A percentile compares a stretch with the other conserved stretches of the same genome.
Evolutionary conservation across 1,284 basidiomycete species (phyloP).

Genomic region (Cutaneotrichosporon sp.): DNA sequence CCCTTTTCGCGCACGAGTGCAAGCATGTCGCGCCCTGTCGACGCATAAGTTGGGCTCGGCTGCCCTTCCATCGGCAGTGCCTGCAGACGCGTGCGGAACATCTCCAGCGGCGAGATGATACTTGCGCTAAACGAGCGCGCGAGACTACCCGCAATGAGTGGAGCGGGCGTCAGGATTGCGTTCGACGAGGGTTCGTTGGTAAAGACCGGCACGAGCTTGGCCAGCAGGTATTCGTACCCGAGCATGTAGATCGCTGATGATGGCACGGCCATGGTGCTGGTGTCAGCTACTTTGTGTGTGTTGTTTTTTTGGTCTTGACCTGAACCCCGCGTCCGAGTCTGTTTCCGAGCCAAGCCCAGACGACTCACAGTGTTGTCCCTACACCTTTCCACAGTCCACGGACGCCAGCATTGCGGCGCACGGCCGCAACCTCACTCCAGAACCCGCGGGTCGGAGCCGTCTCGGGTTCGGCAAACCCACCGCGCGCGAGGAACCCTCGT

Average conservation of each 20-base stretch:
- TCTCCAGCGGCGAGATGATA: slow-evolving; percentile 83
- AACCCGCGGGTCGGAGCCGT: slow-evolving; percentile 58
- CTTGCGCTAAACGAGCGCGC: slow-evolving; percentile 79
- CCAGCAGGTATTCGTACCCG: slow-evolving; percentile 86
- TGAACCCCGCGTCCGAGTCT: too few species aligned
- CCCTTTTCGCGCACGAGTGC: slow-evolving; percentile 65
- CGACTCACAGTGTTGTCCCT: slow-evolving; percentile 76
- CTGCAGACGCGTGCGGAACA: slow-evolving; percentile 90
- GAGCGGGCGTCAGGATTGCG: slow-evolving; percentile 60
- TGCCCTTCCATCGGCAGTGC: slow-evolving; percentile 64
- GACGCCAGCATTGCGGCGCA: slow-evolving; percentile 72
- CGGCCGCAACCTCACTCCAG: slow-evolving; percentile 73
- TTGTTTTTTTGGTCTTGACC: too few species aligned
- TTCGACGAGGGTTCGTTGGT: slow-evolving; percentile 30
- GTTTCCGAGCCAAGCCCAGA: neutral
- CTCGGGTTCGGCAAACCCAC: slow-evolving; percentile 22
- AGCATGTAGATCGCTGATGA: slow-evolving; percentile 93
- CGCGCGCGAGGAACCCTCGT: slow-evolving; percentile 23
- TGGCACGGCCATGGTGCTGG: slow-evolving; percentile 84
- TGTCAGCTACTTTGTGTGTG: neutral
- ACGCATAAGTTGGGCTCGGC: slow-evolving; percentile 64
- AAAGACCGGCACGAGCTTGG: slow-evolving; percentile 39
- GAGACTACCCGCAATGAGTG: slow-evolving; percentile 76
- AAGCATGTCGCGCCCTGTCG: slow-evolving; percentile 40
- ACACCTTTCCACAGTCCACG: slow-evolving; percentile 85